These are phyloP conservation scores for Puccinia novopanici DNA, from an alignment of 1,284 basidiomycete genomes.

Conservation along the genomic window DNA sequence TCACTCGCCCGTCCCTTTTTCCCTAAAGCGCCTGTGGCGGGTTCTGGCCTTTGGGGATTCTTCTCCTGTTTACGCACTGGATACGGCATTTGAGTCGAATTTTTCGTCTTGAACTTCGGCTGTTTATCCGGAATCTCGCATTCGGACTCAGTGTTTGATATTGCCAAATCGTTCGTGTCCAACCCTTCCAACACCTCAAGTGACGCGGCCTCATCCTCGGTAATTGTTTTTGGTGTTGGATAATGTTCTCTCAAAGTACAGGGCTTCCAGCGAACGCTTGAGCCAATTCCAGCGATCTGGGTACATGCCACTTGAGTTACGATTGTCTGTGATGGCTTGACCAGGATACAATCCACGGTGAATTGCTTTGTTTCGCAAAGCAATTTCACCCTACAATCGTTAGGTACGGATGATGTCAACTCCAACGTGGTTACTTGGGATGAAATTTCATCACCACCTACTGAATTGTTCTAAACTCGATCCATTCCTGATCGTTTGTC, in stretches of 20 bases:
- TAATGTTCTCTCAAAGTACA: conserved; percentile 33
- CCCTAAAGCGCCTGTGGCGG: not conserved
- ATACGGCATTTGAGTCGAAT: not conserved
- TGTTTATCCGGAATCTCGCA: not conserved
- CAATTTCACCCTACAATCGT: conserved; percentile 32
- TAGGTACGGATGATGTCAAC: not conserved
- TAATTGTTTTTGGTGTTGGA: conserved; percentile 45
- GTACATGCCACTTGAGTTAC: conserved; percentile 35
- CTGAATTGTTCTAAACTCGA: conserved; percentile 50
- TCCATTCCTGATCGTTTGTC: conserved; percentile 50
- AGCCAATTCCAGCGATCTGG: conserved; percentile 48
- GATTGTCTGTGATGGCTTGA: conserved; percentile 49
- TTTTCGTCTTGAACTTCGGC: not conserved
- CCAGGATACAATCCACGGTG: conserved; percentile 37
- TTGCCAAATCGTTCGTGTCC: conserved; percentile 30
- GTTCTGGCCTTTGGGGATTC: not conserved
- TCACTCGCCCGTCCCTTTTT: not conserved
- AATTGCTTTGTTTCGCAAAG: conserved; percentile 43
- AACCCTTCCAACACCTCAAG: conserved; percentile 36
- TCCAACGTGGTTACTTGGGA: not conserved
- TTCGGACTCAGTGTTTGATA: conserved; percentile 24
- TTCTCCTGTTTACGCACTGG: conserved; percentile 6
- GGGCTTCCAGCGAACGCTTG: conserved; percentile 36
- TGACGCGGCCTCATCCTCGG: conserved; percentile 29
- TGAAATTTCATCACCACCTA: not conserved